Evolutionary conservation across 108 stramenopile genomes (phyloP), one percentile per base, ranked within the genome.

Genomic region (Heterococcus sp.): DNA sequence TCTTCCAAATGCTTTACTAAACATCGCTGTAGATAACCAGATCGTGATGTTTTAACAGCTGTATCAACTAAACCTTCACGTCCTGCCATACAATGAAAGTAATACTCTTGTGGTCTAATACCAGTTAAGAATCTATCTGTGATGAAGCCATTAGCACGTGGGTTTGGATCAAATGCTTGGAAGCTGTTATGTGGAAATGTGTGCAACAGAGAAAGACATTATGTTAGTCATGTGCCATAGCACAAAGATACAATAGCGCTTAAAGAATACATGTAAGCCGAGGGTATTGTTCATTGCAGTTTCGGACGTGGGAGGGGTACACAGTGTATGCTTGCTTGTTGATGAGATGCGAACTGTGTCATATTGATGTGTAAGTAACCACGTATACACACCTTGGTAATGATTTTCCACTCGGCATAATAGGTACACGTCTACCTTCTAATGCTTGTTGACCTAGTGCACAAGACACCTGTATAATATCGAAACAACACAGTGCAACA

Each of bases 1-100:
- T 82, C 81, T 75, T 99, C 98, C 65, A 99, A 86, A 82, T 99
- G 98, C 88, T 82, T 82, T 14, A 99, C 93, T 3, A 99, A 90
- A 83, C 99, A 99, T 26, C 99, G 88, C 87, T 99, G 99, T 65
- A 99, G 80, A 82, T 99, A 99, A 32, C 99, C 99, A 29, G 96
- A 97, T 27, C 97, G 92, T 0, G 94, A 95, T 14, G 97, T 99
- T 88, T 99, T 99, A 14, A 97, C 96, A 2, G 98, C 97, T 30
- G 97, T 98, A 32, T 89, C 88, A 4, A 92, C 89, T 3, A 92
- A 69, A 38, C 97, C 98, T 81, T 98, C 97, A 37, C 99, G 88
- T n/a, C 99, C 99, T 3, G 95, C 95, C 99, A 99, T 99, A 78
- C 97, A 98, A 85, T 99, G 99, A 80, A 98, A 98, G 87, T 98